Evolutionary conservation across 129 eudicot species (phyloP), one percentile per base, ranked within the genome.

Genomic region (Flaveria linearis): DNA sequence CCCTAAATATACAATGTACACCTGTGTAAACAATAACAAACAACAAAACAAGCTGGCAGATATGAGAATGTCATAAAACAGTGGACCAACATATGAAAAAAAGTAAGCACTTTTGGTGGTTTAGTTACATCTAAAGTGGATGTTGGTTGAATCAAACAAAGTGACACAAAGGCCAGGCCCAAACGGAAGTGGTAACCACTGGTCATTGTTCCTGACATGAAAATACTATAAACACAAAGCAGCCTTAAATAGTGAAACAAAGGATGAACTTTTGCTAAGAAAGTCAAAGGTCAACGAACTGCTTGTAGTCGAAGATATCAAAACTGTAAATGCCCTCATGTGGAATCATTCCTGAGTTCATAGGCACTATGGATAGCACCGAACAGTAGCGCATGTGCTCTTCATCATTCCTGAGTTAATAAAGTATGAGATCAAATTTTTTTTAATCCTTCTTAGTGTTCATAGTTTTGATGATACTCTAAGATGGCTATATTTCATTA

Each of bases 1-100:
- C 75, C 96, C 96, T 75, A 90, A 74, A 74, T 90, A 90, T 72
- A 90, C 93, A 77, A 90, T 80, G 84, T 90, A 86, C 74, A 84
- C 96, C 93, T 90, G 93, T 17, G 20, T 67, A 65, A 45, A 58
- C 64, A 52, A 66, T 16, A 68, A 58, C 76, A 74, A 63, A 76
- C 63, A 69, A 42, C 14, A 68, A 53, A 71, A 4, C 30, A 68
- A 75, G 41, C 85, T 41, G 84, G 42, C 66, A 78, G 68, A 81
- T 81, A 67, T 65, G 68, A 84, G 75, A 76, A 77, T 58, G 51
- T 61, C 47, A 84, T 69, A 36, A 72, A 60, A 66, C 69, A 74
- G 65, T 57, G 69, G 82, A 53, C 71, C 47, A 82, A 82, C 18
- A 65, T 69, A 66, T 39, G 28, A 61, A 73, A 80, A 61, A 73